These are phyloP conservation scores for Pseudisothecium myosuroides DNA, from an alignment of 225 moss, liverwort and hornwort genomes.

Conservation along the genomic window DNA sequence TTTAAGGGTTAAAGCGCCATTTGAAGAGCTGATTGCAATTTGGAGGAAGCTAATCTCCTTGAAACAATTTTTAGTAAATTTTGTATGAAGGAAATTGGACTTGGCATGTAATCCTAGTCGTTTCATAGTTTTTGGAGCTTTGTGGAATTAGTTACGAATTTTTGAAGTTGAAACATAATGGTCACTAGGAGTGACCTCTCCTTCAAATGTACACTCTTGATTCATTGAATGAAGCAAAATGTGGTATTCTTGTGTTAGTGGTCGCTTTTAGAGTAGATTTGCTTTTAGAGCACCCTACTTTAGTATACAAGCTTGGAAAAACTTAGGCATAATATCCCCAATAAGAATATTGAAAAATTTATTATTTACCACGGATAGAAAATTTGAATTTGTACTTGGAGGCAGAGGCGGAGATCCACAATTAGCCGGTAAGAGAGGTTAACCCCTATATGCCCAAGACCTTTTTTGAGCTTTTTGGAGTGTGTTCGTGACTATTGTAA, in stretches of 20 bases:
- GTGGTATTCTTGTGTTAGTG: no score
- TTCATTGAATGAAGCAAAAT: background rate
- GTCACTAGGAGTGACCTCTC: fast-evolving
- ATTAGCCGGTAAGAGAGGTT: fast-evolving
- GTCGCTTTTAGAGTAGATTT: fast-evolving
- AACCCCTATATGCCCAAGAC: fast-evolving
- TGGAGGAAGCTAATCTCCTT: background rate
- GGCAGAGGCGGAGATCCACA: background rate
- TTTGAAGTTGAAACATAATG: fast-evolving
- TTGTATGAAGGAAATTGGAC: no score
- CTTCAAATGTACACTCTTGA: fast-evolving
- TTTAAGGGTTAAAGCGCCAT: background rate
- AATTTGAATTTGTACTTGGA: fast-evolving
- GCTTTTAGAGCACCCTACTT: no score
- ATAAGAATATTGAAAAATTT: fast-evolving
- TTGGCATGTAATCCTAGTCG: fast-evolving
- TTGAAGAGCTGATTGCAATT: fast-evolving
- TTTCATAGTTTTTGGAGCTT: background rate
- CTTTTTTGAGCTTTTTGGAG: background rate
- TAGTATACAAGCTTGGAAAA: background rate
- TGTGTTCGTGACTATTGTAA: background rate
- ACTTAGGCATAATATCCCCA: fast-evolving
- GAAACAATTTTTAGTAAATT: background rate
- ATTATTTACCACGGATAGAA: fast-evolving
- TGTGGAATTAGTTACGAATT: background rate